Conservation (phyloP, 2,329 filamentous ascomycete genomes). For the Aspergillus aculeatus region DNA sequence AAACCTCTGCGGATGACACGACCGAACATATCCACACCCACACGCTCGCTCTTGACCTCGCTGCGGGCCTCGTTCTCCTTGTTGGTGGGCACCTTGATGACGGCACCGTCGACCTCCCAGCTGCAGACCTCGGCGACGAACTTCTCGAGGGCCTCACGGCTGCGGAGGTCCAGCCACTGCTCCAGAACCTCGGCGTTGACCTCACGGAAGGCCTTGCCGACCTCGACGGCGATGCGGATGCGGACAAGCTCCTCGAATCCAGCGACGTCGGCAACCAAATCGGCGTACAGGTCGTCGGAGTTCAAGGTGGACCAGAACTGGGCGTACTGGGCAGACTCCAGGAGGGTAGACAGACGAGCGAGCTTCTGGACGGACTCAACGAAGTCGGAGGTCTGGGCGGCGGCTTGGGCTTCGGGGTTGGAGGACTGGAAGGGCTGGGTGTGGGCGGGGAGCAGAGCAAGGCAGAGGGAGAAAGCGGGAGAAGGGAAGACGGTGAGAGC, state of each 20-base stretch:
- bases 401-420: slow-evolving; percentile 42
- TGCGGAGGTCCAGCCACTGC: slow-evolving; percentile 70
- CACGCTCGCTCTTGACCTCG: slow-evolving; percentile 90
- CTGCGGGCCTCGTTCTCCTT: slow-evolving; percentile 98
- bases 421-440: slow-evolving; percentile 63
- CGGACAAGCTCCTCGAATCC: slow-evolving; percentile 95
- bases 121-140: slow-evolving; percentile 83
- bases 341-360: slow-evolving; percentile 76
- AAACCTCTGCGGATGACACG: slow-evolving; percentile 79
- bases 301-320: slow-evolving; percentile 92
- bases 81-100: slow-evolving; percentile 80
- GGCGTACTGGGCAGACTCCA: slow-evolving; percentile 85
- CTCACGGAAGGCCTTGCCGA: slow-evolving; percentile 77
- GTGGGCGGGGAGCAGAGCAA: slow-evolving; percentile 88
- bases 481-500: slow-evolving; percentile 95
- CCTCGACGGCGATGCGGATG: slow-evolving; percentile 81
- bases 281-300: slow-evolving; percentile 91
- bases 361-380: slow-evolving; percentile 90
- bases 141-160: slow-evolving; percentile 66
- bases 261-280: slow-evolving; percentile 87
- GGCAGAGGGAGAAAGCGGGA: slow-evolving; percentile 88
- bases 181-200: slow-evolving; percentile 67
- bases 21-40: slow-evolving; percentile 56
- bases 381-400: slow-evolving; percentile 51
- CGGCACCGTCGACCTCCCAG: slow-evolving; percentile 69